Evolutionary conservation across 306 rosid species (phyloP).

Genomic region (Lablab purpureus): DNA sequence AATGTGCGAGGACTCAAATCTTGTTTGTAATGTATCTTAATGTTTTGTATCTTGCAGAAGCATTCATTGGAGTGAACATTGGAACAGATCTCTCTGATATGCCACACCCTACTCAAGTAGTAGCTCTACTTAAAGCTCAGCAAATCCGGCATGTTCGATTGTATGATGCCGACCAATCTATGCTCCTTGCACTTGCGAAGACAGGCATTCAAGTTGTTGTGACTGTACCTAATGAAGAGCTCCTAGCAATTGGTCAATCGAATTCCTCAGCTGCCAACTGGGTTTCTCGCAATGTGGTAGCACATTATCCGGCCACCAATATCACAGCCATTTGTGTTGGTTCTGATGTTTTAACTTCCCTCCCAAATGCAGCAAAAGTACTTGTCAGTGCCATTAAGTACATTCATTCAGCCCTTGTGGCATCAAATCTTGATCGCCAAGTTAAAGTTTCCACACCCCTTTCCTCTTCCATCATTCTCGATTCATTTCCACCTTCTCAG

Average conservation of each 20-base stretch:
- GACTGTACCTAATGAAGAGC: conserved; percentile 78
- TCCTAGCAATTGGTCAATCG: conserved; percentile 83
- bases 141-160: conserved; percentile 73
- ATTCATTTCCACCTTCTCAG: conserved; percentile 90
- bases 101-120: conserved; percentile 94
- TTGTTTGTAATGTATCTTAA: conserved; percentile 1
- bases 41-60: conserved; percentile 58
- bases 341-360: conserved; percentile 73
- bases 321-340: conserved; percentile 86
- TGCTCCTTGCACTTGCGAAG: conserved; percentile 83
- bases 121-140: conserved; percentile 77
- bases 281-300: conserved; percentile 81
- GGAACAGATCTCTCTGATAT: conserved; percentile 87
- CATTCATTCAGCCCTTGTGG: conserved; percentile 77
- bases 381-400: conserved; percentile 77
- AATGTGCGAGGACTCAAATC: not conserved
- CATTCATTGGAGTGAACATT: conserved; percentile 81
- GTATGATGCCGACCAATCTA: conserved; percentile 74
- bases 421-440: conserved; percentile 79
- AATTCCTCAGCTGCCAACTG: conserved; percentile 85
- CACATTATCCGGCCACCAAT: conserved; percentile 87
- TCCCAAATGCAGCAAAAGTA: conserved; percentile 79
- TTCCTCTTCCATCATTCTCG: conserved; percentile 79
- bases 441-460: conserved; percentile 83
- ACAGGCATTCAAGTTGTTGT: conserved; percentile 75